Conservation (phyloP, 805 yeast genomes). For the Wickerhamomyces bovis region DNA sequence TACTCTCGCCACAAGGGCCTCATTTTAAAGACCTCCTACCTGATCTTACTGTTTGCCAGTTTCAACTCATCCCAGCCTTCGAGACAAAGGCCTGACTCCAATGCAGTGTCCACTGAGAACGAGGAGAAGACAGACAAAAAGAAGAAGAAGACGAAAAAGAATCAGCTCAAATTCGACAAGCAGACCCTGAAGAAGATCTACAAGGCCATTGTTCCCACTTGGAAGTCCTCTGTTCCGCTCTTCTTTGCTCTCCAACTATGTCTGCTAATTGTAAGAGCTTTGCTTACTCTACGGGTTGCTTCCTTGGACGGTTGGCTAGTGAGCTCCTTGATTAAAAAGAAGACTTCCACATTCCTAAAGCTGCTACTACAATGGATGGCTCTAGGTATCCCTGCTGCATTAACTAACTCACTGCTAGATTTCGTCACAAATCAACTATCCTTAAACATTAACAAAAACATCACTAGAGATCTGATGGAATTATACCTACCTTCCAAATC, state of each 20-base stretch:
- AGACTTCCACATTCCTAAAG: conserved; percentile 55
- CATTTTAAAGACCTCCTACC: conserved; percentile 22
- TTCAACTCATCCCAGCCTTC: conserved; percentile 17
- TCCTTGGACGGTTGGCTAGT: conserved; percentile 81
- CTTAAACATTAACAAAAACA: conserved; percentile 51
- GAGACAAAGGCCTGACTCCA: neutral
- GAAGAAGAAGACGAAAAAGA: neutral
- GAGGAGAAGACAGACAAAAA: neutral
- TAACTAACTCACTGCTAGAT: conserved; percentile 64
- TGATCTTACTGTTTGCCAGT: conserved; percentile 20
- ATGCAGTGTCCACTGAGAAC: neutral
- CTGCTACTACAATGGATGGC: conserved; percentile 72
- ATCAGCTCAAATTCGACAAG: conserved; percentile 6
- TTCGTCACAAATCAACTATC: conserved; percentile 56
- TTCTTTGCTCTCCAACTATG: conserved; percentile 22
- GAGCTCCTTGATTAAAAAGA: conserved; percentile 69
- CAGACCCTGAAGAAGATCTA: conserved; percentile 10
- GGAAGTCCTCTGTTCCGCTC: conserved; percentile 20
- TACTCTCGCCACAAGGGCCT: conserved; percentile 22
- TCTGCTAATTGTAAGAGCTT: conserved; percentile 60
- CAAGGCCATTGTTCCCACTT: conserved; percentile 18
- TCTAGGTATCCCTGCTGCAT: conserved; percentile 80
- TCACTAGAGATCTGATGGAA: conserved; percentile 59
- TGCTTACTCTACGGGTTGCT: conserved; percentile 76
- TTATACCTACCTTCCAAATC: conserved; percentile 60